phyloP scores from a whole-genome alignment of 805 yeast genomes.

The Candida multigemmis region DNA sequence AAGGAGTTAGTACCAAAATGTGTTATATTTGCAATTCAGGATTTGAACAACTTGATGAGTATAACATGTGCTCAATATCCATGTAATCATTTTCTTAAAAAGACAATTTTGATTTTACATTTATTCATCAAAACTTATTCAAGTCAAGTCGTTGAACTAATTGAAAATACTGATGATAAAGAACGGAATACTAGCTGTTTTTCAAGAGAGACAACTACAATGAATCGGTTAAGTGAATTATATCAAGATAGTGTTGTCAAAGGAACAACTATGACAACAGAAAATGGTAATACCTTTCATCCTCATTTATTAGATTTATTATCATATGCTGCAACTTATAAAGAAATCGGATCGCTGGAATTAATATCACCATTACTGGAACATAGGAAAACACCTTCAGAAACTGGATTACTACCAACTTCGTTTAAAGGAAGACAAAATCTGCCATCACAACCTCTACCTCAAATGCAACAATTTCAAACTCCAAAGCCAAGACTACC shows the following conservation, averaged over 20 bases:
- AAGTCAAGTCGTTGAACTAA: conserved; percentile 36
- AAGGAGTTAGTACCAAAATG: conserved; percentile 39
- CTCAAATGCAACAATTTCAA: too few species aligned
- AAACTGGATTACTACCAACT: too few species aligned
- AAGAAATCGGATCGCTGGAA: too few species aligned
- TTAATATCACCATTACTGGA: too few species aligned
- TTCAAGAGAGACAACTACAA: not conserved
- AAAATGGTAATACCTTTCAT: too few species aligned
- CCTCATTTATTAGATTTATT: not conserved
- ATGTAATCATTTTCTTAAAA: conserved; percentile 41
- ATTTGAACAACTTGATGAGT: conserved; percentile 15
- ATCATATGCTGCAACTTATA: not conserved
- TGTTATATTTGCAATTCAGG: conserved; percentile 27
- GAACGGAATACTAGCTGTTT: not conserved
- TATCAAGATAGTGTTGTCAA: not conserved
- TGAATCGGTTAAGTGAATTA: not conserved
- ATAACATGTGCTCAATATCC: conserved; percentile 17
- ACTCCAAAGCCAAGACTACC: too few species aligned
- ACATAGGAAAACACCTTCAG: too few species aligned
- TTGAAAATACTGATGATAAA: not conserved
- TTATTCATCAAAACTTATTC: conserved; percentile 55
- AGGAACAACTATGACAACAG: too few species aligned
- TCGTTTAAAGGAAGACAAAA: too few species aligned
- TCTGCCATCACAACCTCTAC: too few species aligned
- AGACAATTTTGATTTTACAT: conserved; percentile 46